Conservation (phyloP, 495 filamentous ascomycete species). For the Trichodelitschia bisporula region DNA sequence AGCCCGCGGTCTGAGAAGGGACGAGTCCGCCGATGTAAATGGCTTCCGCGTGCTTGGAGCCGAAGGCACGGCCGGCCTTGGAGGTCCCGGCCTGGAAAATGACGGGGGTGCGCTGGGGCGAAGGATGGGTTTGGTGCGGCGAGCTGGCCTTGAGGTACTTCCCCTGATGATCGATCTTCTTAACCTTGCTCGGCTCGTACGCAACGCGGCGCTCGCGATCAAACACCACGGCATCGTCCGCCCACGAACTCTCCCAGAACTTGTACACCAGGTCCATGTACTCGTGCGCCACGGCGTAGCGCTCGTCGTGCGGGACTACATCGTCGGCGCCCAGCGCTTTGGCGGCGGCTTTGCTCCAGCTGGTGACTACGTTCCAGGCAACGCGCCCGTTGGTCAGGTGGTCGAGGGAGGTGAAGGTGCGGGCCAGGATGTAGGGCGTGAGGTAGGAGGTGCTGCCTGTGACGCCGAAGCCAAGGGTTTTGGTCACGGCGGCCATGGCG, state of each 20-base stretch:
- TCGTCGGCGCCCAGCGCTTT: conserved; percentile 27
- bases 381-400: conserved; percentile 38
- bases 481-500: conserved; percentile 17
- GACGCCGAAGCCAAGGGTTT: conserved; percentile 38
- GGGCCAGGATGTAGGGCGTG: conserved; percentile 36
- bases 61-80: conserved; percentile 34
- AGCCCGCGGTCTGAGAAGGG: conserved; percentile 18
- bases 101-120: conserved; percentile 39
- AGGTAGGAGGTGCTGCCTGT: conserved; percentile 41
- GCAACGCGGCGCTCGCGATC: conserved; percentile 29
- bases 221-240: conserved; percentile 33
- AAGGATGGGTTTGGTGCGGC: conserved; percentile 36
- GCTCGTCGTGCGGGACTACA: conserved; percentile 36
- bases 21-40: conserved; percentile 26
- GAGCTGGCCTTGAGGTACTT: conserved; percentile 39
- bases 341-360: conserved; percentile 38
- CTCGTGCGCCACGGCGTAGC: conserved; percentile 39
- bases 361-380: conserved; percentile 41
- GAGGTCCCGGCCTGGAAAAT: conserved; percentile 43
- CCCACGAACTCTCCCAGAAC: conserved; percentile 41
- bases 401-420: conserved; percentile 35
- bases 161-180: conserved; percentile 38
- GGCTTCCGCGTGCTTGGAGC: conserved; percentile 35
- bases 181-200: conserved; percentile 28
- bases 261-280: conserved; percentile 44